These are phyloP conservation scores for Picochlorum costavermella DNA, from an alignment of 139 green algal genomes.

Conservation along the genomic window DNA sequence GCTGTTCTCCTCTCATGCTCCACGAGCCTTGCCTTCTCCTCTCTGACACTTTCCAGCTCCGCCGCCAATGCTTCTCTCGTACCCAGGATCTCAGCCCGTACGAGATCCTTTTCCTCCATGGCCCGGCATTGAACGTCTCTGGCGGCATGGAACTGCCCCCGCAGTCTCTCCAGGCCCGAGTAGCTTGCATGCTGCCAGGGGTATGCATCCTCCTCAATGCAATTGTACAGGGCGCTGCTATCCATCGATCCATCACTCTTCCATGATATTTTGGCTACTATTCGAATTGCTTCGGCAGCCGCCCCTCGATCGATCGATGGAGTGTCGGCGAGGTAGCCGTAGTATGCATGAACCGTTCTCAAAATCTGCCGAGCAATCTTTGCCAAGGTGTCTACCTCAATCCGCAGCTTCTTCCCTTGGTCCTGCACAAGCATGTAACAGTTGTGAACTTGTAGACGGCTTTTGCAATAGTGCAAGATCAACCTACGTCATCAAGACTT, in stretches of 20 bases:
- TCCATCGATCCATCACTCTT: slow-evolving; percentile 1
- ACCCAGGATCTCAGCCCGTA: neutral
- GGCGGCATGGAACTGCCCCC: slow-evolving; percentile 1
- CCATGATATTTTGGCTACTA: slow-evolving; percentile 3
- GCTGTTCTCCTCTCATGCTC: slow-evolving; percentile 2
- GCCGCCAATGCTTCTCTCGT: neutral
- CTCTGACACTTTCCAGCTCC: neutral
- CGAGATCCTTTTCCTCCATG: neutral
- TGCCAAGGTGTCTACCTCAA: neutral
- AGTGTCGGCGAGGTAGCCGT: neutral
- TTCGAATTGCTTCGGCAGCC: slow-evolving; percentile 5
- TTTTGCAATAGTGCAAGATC: neutral
- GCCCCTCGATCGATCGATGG: slow-evolving; percentile 1
- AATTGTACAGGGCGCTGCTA: slow-evolving; percentile 5
- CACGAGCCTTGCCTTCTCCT: neutral
- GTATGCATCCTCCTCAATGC: slow-evolving; percentile 5
- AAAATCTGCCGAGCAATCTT: slow-evolving; percentile 1
- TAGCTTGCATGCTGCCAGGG: neutral
- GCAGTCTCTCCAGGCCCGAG: slow-evolving; percentile 1
- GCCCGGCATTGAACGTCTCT: neutral
- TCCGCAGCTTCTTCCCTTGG: slow-evolving; percentile 3
- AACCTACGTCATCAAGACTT: slow-evolving; percentile 2
- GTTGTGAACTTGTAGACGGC: neutral
- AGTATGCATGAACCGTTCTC: slow-evolving; percentile 5
- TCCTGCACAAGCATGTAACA: neutral